phyloP scores from a whole-genome alignment of 163 green algal genomes.

The Scenedesmus sp. region DNA sequence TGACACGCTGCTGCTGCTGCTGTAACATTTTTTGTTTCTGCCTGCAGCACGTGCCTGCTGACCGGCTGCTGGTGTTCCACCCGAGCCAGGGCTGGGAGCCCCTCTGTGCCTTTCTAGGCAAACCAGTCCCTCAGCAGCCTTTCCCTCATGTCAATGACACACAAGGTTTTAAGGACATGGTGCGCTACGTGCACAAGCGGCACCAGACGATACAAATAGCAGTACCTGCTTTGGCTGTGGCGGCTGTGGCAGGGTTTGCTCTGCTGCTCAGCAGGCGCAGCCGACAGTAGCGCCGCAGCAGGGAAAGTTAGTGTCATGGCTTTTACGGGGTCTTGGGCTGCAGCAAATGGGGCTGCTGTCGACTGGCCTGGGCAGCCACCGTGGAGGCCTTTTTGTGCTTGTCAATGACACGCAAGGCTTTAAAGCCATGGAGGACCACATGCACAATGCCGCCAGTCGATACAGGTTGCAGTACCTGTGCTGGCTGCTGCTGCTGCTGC shows the following conservation, averaged over 20 bases:
- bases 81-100: slow-evolving; percentile 33
- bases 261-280: neutral
- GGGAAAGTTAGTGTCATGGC: too few relatives aligned
- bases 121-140: slow-evolving; percentile 32
- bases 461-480: neutral
- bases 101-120: slow-evolving; percentile 33
- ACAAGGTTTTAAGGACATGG: neutral
- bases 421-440: neutral
- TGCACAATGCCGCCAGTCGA: neutral
- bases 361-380: too few relatives aligned
- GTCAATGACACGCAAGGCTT: slow-evolving; percentile 27
- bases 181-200: neutral
- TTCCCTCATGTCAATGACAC: slow-evolving; percentile 46
- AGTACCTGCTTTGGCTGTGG: neutral
- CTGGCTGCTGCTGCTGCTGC: neutral
- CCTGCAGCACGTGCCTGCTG: neutral
- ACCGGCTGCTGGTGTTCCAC: slow-evolving; percentile 39
- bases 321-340: too few relatives aligned
- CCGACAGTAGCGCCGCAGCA: too few relatives aligned
- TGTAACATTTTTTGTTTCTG: neutral
- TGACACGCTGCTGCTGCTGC: neutral
- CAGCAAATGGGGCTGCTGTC: too few relatives aligned
- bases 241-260: neutral
- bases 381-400: neutral
- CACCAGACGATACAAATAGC: neutral